A percentile compares a stretch with the other conserved stretches of the same genome.
Evolutionary conservation across 2,329 filamentous ascomycete genomes (phyloP).

Genomic region (Colletotrichum cordylinicola): DNA sequence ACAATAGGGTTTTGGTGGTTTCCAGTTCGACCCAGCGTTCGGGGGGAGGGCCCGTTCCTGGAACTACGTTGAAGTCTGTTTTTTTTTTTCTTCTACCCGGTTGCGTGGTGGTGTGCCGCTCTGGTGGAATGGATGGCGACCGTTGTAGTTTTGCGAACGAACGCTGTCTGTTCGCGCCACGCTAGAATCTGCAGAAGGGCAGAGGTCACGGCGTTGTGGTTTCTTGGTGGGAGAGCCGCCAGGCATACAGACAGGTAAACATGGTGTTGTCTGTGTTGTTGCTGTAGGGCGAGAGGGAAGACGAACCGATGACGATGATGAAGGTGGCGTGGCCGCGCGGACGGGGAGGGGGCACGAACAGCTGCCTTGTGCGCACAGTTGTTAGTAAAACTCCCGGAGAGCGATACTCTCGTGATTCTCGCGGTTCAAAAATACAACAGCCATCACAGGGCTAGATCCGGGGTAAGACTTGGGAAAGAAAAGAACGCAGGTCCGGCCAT

Average conservation of each 20-base stretch:
- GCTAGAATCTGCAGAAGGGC: not conserved
- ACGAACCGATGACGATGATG: not conserved
- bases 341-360: not conserved
- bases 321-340: not conserved
- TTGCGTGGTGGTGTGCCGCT: not conserved
- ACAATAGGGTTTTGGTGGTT: not conserved
- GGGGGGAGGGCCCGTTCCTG: not conserved
- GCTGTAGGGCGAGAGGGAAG: not conserved
- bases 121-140: not conserved
- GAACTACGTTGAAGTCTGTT: not conserved
- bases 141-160: conserved; percentile 3
- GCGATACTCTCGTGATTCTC: not conserved
- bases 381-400: not conserved
- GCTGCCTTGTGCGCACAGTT: not conserved
- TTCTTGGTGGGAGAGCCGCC: not conserved
- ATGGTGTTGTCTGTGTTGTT: not conserved
- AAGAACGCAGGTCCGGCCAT: not conserved
- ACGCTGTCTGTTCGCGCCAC: conserved; percentile 11
- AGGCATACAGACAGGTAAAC: not conserved
- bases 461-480: not conserved
- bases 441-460: not conserved
- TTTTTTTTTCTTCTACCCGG: not conserved
- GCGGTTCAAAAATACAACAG: not conserved
- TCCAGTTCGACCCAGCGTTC: not conserved
- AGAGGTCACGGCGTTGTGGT: not conserved